Evolutionary conservation across 768 basidiomycete species (phyloP).

Genomic region (Harrya chromipes): DNA sequence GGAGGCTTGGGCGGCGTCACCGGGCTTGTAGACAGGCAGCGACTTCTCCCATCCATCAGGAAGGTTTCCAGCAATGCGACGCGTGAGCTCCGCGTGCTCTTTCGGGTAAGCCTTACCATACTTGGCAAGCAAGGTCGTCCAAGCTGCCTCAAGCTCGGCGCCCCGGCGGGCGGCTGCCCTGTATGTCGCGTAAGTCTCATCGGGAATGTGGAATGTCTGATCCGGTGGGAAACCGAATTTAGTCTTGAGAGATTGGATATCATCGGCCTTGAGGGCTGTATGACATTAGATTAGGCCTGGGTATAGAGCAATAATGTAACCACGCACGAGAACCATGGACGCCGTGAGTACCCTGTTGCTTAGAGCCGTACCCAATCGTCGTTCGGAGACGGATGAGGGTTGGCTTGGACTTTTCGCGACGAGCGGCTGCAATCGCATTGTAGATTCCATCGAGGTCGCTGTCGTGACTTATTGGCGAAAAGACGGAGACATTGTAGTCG

Average conservation of each 20-base stretch:
- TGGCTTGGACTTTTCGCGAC: constrained; percentile 75
- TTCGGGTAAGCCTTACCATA: constrained; percentile 79
- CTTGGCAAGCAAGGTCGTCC: constrained; percentile 63
- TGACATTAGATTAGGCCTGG: constrained; percentile 4
- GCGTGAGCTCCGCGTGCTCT: constrained; percentile 82
- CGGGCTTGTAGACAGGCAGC: constrained; percentile 81
- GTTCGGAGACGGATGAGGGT: constrained; percentile 84
- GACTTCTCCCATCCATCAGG: constrained; percentile 83
- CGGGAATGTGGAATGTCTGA: constrained; percentile 73
- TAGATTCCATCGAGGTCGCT: constrained; percentile 78
- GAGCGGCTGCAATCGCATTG: constrained; percentile 75
- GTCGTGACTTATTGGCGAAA: constrained; percentile 8
- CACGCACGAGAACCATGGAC: constrained; percentile 90
- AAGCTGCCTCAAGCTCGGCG: constrained; percentile 67
- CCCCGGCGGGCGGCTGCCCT: constrained; percentile 65
- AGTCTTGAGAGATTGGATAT: constrained; percentile 77
- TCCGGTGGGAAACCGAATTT: constrained; percentile 82
- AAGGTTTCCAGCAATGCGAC: constrained; percentile 80
- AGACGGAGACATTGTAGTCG: background rate
- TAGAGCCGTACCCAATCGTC: constrained; percentile 93
- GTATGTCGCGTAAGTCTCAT: constrained; percentile 70
- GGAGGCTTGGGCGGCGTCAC: constrained; percentile 83
- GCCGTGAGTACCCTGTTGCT: constrained; percentile 89
- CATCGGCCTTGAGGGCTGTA: constrained; percentile 88
- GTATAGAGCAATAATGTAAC: background rate